Conservation (phyloP, 441 rosid genomes). For the Gossypium schwendimanii region DNA sequence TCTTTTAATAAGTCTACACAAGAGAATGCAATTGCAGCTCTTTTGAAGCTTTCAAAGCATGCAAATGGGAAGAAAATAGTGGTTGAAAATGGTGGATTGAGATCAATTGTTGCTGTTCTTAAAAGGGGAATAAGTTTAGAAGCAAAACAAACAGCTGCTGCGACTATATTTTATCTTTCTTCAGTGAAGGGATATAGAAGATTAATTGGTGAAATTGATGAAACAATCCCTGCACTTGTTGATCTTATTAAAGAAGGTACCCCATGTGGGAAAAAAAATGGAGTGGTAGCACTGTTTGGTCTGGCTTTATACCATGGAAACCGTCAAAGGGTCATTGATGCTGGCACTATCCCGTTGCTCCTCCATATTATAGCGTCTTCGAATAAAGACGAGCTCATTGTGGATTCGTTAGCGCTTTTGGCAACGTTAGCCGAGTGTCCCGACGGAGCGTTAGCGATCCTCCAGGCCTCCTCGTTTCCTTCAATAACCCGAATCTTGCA, state of each 20-base stretch:
- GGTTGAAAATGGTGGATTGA: slow-evolving; percentile 47
- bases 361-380: slow-evolving; percentile 32
- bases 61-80: slow-evolving; percentile 43
- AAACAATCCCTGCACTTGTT: slow-evolving; percentile 45
- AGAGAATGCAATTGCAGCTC: slow-evolving; percentile 56
- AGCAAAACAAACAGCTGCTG: slow-evolving; percentile 59
- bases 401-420: slow-evolving; percentile 57
- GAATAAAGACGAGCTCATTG: slow-evolving; percentile 35
- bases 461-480: slow-evolving; percentile 35
- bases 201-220: slow-evolving; percentile 51
- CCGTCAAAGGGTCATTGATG: slow-evolving; percentile 38
- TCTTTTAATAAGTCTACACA: slow-evolving; percentile 26
- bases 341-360: slow-evolving; percentile 47
- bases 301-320: slow-evolving; percentile 39
- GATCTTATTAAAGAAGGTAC: slow-evolving; percentile 48
- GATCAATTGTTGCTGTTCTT: slow-evolving; percentile 40
- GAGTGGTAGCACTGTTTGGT: slow-evolving; percentile 48
- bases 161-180: slow-evolving; percentile 64
- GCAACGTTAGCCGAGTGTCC: slow-evolving; percentile 40
- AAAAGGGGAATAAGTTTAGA: slow-evolving; percentile 46
- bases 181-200: slow-evolving; percentile 45
- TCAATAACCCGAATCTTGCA: slow-evolving; percentile 25
- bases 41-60: slow-evolving; percentile 65
- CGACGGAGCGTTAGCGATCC: slow-evolving; percentile 44
- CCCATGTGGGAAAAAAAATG: slow-evolving; percentile 54